phyloP scores from a whole-genome alignment of 257 asterid species.

The Jacaranda copaia region DNA sequence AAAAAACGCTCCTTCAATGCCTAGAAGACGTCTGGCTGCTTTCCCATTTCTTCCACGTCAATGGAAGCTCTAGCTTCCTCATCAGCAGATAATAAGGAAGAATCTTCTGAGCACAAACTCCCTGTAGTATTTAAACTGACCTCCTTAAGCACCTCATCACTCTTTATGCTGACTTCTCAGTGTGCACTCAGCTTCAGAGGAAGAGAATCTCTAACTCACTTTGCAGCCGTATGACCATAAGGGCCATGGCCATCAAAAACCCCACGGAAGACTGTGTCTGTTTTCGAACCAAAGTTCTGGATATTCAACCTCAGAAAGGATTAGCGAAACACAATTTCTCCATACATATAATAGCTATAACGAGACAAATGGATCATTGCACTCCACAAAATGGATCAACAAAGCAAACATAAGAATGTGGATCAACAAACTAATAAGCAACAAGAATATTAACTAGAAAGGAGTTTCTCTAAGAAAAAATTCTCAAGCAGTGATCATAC shows the following conservation, averaged over 20 bases:
- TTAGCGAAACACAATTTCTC: slow-evolving; percentile 15
- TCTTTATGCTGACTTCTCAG: slow-evolving; percentile 75
- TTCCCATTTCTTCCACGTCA: slow-evolving; percentile 62
- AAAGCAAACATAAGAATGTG: not conserved
- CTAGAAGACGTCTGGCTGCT: slow-evolving; percentile 67
- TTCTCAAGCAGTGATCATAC: slow-evolving; percentile 7
- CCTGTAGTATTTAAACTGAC: slow-evolving; percentile 59
- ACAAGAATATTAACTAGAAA: slow-evolving; percentile 3
- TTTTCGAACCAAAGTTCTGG: slow-evolving; percentile 91
- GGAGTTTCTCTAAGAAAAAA: not conserved
- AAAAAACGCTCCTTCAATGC: slow-evolving; percentile 81
- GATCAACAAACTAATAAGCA: not conserved
- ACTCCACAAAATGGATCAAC: not conserved
- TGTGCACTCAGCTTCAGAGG: slow-evolving; percentile 81
- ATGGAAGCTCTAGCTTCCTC: slow-evolving; percentile 62
- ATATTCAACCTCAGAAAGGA: slow-evolving; percentile 39
- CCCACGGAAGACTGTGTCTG: slow-evolving; percentile 90
- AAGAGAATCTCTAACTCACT: slow-evolving; percentile 85
- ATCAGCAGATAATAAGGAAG: slow-evolving; percentile 57
- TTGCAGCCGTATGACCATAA: slow-evolving; percentile 92
- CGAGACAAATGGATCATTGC: not conserved
- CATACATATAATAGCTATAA: not conserved
- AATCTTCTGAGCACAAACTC: slow-evolving; percentile 59
- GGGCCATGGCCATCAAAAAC: slow-evolving; percentile 98
- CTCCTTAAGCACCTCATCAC: slow-evolving; percentile 69